Evolutionary conservation across 805 yeast species (phyloP).

Genomic region (Metschnikowia aberdeeniae): DNA sequence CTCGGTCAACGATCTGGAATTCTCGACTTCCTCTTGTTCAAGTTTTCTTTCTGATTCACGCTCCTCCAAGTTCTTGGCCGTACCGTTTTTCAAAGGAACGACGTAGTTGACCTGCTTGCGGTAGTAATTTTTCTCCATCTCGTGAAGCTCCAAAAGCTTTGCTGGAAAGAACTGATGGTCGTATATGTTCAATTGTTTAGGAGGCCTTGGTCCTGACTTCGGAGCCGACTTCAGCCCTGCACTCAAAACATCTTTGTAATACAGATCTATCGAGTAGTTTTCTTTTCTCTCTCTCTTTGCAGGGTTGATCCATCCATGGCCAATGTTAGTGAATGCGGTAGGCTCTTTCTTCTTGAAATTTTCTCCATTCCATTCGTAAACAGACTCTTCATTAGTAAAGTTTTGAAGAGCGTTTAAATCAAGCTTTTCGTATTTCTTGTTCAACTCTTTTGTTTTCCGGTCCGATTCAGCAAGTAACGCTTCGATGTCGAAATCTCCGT

Average conservation of each 20-base stretch:
- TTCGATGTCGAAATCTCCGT: constrained; percentile 56
- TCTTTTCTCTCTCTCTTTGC: constrained; percentile 80
- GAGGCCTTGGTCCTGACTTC: constrained; percentile 68
- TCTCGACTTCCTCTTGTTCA: constrained; percentile 69
- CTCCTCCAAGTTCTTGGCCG: constrained; percentile 30
- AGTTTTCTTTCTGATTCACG: constrained; percentile 45
- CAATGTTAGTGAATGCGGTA: constrained; percentile 45
- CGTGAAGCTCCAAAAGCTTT: constrained; percentile 70
- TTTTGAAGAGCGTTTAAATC: constrained; percentile 77
- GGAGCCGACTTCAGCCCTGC: constrained; percentile 47
- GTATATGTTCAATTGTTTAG: constrained; percentile 74
- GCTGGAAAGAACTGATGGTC: constrained; percentile 91
- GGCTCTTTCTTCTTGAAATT: constrained; percentile 60
- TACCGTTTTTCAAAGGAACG: constrained; percentile 60
- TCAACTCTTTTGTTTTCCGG: constrained; percentile 56
- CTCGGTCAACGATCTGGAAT: constrained; percentile 76
- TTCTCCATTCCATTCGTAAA: constrained; percentile 86
- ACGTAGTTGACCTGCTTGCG: constrained; percentile 63
- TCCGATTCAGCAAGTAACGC: constrained; percentile 57
- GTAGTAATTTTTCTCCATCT: constrained; percentile 73
- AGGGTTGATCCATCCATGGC: constrained; percentile 76
- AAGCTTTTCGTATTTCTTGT: constrained; percentile 58
- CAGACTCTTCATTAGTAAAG: constrained; percentile 61
- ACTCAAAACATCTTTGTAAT: constrained; percentile 75
- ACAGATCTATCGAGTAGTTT: constrained; percentile 83